phyloP scores from a whole-genome alignment of 1,284 basidiomycete genomes.

The Fistulinella cinereoalba region DNA sequence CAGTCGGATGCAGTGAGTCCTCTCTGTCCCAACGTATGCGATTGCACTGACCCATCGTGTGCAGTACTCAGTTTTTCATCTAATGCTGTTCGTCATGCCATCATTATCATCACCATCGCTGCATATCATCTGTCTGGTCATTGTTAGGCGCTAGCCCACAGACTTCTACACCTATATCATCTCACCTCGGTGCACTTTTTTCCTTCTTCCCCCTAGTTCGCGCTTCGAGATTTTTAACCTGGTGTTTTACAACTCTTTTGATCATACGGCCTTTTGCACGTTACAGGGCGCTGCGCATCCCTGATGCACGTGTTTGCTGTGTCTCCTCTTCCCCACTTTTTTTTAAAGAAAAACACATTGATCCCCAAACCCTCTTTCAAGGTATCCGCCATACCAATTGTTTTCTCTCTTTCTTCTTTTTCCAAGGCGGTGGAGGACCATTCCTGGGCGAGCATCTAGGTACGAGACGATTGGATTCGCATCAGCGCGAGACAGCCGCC shows the following conservation, averaged over 20 bases:
- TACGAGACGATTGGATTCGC: conserved; percentile 11
- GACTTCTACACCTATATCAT: conserved; percentile 26
- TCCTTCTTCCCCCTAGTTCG: conserved; percentile 20
- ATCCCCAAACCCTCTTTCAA: not conserved
- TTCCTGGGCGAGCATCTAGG: conserved; percentile 10
- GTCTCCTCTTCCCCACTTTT: no score
- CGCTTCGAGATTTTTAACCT: conserved; percentile 15
- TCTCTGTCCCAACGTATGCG: not conserved
- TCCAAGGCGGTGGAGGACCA: conserved; percentile 9
- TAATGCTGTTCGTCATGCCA: conserved; percentile 25
- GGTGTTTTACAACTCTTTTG: conserved; percentile 14
- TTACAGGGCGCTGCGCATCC: conserved; percentile 33
- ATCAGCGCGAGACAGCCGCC: conserved; percentile 1
- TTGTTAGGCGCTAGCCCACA: conserved; percentile 33
- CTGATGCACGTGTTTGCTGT: conserved; percentile 26
- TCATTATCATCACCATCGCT: conserved; percentile 21
- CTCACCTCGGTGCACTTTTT: conserved; percentile 13
- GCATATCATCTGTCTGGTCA: conserved; percentile 27
- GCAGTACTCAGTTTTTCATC: conserved; percentile 34
- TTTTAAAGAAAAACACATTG: not conserved
- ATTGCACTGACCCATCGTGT: not conserved
- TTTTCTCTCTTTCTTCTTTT: conserved; percentile 4
- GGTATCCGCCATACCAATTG: conserved; percentile 24
- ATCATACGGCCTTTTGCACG: conserved; percentile 19
- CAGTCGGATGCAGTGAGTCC: conserved; percentile 79